Conservation (phyloP, 2,329 filamentous ascomycete species). For the Aureobasidium sp. region DNA sequence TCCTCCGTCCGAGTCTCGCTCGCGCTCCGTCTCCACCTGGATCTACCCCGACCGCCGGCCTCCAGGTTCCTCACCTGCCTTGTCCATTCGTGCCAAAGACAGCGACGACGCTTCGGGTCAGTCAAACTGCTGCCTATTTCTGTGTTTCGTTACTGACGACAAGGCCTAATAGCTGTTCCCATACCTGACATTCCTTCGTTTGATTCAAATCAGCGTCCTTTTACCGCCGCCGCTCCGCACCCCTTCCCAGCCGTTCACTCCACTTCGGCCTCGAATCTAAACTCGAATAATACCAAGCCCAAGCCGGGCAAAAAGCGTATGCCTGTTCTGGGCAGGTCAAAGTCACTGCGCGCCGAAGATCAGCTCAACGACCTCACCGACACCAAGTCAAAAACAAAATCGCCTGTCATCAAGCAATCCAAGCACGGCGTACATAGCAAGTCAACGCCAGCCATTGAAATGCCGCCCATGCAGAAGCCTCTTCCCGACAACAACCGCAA, state of each 20-base stretch:
- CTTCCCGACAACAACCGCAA: slow-evolving; percentile 53
- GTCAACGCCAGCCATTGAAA: slow-evolving; percentile 2
- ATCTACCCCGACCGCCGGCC: slow-evolving; percentile 21
- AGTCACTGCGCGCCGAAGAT: slow-evolving; percentile 20
- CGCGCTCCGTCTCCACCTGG: slow-evolving; percentile 8
- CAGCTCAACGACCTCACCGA: slow-evolving; percentile 31
- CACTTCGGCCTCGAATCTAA: background rate
- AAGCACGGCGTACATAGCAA: slow-evolving; percentile 8
- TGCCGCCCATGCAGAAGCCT: slow-evolving; percentile 10
- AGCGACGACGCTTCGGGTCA: background rate
- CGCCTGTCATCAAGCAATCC: slow-evolving; percentile 9
- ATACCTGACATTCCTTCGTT: slow-evolving; percentile 1
- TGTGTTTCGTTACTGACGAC: background rate
- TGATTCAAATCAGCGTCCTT: background rate
- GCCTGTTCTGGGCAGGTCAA: slow-evolving; percentile 15
- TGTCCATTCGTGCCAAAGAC: slow-evolving; percentile 9
- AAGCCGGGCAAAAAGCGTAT: slow-evolving; percentile 16
- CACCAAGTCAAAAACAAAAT: slow-evolving; percentile 5
- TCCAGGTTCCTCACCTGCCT: slow-evolving; percentile 41
- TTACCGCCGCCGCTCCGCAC: slow-evolving; percentile 2
- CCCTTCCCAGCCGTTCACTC: slow-evolving; percentile 5
- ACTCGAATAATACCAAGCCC: slow-evolving; percentile 8
- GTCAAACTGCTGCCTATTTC: background rate
- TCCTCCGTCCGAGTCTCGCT: background rate
- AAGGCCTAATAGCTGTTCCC: background rate